Evolutionary conservation across 345 rosid species (phyloP), one percentile per base, ranked within the genome.

Genomic region (rapeseed (Brassica napus)): DNA sequence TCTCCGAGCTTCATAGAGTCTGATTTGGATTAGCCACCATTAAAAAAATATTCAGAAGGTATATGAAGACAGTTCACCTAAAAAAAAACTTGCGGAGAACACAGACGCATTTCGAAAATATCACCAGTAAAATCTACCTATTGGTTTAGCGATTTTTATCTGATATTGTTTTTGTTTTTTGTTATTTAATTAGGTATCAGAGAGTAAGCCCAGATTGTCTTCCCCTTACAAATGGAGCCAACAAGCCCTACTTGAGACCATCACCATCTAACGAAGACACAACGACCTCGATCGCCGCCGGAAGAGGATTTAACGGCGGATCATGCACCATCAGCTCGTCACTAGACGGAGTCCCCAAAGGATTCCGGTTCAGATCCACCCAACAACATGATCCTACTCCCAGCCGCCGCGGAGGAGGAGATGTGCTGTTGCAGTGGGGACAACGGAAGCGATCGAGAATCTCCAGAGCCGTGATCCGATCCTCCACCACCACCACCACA

Each of bases 401-500:
- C 60, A 84, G 82, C 61, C 79, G 9, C 8, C 73, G 15, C 75
- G 72, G 59, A 73, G 75, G 79, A 28, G 89, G 87, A 4, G 91
- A 88, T 77, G 81, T 86, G 72, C 63, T 89, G 28, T 73, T 89
- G 52, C 90, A 86, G 78, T 89, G 91, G 93, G 89, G 93, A 3
- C 93, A 89, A 28, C 83, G 89, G 59, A 89, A 89, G 64, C 85
- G 93, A 76, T 82, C 93, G 1, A 86, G 91, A 74, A 82, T 79
- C 6, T 84, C 90, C 0, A 86, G 93, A 70, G 68, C 84, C 5
- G 91, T 83, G 85, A 86, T 84, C 87, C 83, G 89, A 61, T 73
- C 87, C 4, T 32, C 79, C 35, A 84, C 81, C 7, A 83, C 75
- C 8, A 82, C 76, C 30, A 16, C 59, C 8, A 15, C 59, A 2